Evolutionary conservation across 805 yeast genomes (phyloP), one percentile per base, ranked within the genome.

Genomic region (Wickerhamiella parazyma): DNA sequence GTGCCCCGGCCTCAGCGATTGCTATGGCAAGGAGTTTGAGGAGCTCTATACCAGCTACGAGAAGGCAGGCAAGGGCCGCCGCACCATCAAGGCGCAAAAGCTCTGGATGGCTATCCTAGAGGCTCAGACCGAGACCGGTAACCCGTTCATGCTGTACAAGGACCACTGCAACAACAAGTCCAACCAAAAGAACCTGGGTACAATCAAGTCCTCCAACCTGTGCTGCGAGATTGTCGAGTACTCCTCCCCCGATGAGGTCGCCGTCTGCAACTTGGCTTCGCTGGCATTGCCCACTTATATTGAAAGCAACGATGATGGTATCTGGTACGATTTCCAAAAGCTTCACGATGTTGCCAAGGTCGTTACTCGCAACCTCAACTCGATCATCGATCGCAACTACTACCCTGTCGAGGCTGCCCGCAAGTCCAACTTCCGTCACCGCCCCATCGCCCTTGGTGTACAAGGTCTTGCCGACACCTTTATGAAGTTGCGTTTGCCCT

Each of bases 371-470:
- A 89, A 89, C 62, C 68, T 89, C 61, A 80, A 89, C 68, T 71
- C 66, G 57, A 73, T 89, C 48, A 89, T 89, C 47, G 96, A 89
- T 66, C 73, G 79, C 49, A 83, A 86, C 57, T 70, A 67, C 58
- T 89, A 89, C 60, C 97, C 98, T 4, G 78, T 83, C 19, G 74
- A 70, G 42, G 80, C 75, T 51, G 89, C 97, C 4, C 71, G 70
- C 55, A 57, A 49, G 37, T 83, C 95, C 14, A 89, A 91, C 62
- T 65, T 74, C 69, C 76, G 76, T 56, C 80, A 89, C 62, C 72
- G 98, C 54, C 97, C 98, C 17, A 75, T 89, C 55, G 96, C 96
- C n/a, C 64, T 89, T 18, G 98, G 98, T 52, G 95, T 89, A n/a
- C 95, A 89, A 63, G 98, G 98, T 46, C 69, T 89, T 44, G 95